These are phyloP conservation scores for Ustilago cynodontis DNA, from an alignment of 1,284 basidiomycete genomes.

Conservation along the genomic window DNA sequence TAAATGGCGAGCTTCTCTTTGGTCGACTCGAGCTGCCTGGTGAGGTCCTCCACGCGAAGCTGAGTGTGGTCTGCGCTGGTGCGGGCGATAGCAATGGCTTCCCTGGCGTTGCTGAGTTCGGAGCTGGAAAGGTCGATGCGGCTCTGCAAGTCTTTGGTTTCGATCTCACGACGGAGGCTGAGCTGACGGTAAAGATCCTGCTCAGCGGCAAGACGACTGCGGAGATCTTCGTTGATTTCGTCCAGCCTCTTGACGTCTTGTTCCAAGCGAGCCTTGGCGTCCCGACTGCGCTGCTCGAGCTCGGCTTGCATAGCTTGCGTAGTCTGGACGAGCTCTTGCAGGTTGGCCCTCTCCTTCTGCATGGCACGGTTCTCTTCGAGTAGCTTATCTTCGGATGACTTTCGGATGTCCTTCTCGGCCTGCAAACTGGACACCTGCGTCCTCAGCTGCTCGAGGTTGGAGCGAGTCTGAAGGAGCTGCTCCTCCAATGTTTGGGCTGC, in stretches of 20 bases:
- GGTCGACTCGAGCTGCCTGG: conserved; percentile 79
- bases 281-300: conserved; percentile 82
- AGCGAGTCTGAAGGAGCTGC: conserved; percentile 73
- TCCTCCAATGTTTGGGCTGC: conserved; percentile 73
- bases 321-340: conserved; percentile 87
- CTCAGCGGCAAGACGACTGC: conserved; percentile 81
- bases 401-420: conserved; percentile 81
- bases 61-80: conserved; percentile 85
- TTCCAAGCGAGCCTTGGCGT: conserved; percentile 83
- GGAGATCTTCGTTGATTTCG: conserved; percentile 77
- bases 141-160: conserved; percentile 80
- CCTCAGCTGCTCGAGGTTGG: conserved; percentile 71
- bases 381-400: conserved; percentile 71
- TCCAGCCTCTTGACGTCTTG: conserved; percentile 79
- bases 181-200: conserved; percentile 81
- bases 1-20: conserved; percentile 87
- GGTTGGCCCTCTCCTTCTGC: conserved; percentile 81
- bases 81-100: conserved; percentile 80
- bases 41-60: conserved; percentile 80
- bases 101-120: conserved; percentile 80
- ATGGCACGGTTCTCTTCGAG: conserved; percentile 86
- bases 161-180: conserved; percentile 82
- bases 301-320: conserved; percentile 90
- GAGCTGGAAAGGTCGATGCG: conserved; percentile 80
- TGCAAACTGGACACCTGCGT: conserved; percentile 86